A percentile compares a stretch with the other conserved stretches of the same genome.
Conservation (phyloP, 768 basidiomycete genomes). For the Tulasnella sp. region DNA sequence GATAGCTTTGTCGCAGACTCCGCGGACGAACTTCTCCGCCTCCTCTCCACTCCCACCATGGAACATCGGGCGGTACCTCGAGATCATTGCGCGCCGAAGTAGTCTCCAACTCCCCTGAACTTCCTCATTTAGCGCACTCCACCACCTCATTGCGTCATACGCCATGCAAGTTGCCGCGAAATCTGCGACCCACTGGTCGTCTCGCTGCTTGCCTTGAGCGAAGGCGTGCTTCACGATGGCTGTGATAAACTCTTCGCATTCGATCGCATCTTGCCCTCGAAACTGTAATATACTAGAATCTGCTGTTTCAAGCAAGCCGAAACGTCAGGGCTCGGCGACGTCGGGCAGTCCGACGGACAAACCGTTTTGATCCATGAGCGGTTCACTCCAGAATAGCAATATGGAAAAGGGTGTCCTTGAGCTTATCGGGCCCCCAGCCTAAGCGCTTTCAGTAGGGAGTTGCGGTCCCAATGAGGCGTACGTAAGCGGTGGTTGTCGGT, state of each 20-base stretch:
- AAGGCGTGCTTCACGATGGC: neutral
- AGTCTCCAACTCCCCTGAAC: neutral
- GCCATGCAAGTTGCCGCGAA: neutral
- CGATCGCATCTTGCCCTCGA: neutral
- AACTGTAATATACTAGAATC: neutral
- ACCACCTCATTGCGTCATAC: neutral
- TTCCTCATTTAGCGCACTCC: neutral
- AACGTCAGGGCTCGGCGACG: too few relatives aligned
- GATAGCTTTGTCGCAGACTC: neutral
- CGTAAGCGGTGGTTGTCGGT: too few relatives aligned
- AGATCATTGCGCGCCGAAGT: neutral
- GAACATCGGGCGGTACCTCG: neutral
- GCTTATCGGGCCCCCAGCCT: too few relatives aligned
- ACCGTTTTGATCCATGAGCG: too few relatives aligned
- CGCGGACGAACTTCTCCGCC: neutral
- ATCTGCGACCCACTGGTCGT: neutral
- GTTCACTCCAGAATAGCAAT: too few relatives aligned
- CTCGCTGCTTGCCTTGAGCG: constrained; percentile 7
- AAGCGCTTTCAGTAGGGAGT: too few relatives aligned
- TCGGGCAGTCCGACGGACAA: too few relatives aligned
- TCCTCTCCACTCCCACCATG: neutral
- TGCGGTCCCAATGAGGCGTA: too few relatives aligned
- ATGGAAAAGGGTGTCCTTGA: too few relatives aligned
- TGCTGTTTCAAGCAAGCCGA: too few relatives aligned
- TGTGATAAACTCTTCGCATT: neutral